Base-by-base conservation (phyloP, 192 early-diverging fungal genomes). In the Linnemannia hyalina region DNA sequence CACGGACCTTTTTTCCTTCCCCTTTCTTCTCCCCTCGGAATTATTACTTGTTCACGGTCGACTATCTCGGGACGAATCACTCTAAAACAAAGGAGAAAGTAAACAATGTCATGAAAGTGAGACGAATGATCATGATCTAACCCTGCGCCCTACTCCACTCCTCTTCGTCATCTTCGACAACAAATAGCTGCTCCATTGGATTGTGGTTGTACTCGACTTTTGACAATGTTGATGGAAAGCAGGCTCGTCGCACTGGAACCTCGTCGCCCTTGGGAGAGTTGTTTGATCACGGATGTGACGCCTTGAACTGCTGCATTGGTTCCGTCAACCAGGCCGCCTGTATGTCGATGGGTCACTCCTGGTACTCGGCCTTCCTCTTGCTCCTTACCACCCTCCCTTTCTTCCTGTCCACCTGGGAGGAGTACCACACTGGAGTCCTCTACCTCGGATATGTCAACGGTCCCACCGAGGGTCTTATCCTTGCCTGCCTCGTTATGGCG, bases 161-260 rank as follows among this genome's bases (percentile, higher is more conserved):
- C 10, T 77, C 40, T 46, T 85, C 40, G 46, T 54, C 68, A 44
- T 54, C 20, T 42, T 41, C 22, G 3, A 49, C 18, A 90, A 89
- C 73, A 92, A 90, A 90, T 80, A 95, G 94, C 85, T 96, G 94
- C 89, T 92, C 95, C 3, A 89, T 93, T 41, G 95, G 95, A 63
- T 88, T 97, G 80, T 97, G 96, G 96, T 88, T 97, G 70, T 97
- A 97, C 80, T 96, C 95, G 75, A 97, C 96, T 70, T 96, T 97
- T 90, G 96, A 97, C 81, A 97, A 97, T 73, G 95, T 97, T 20
- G 96, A 97, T 82, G 96, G 96, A 54, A 94, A 93, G 82, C 96
- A 97, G 89, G 96, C 96, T 38, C 90, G 96, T 72, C 89, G 96
- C 44, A 97, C 96, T 26, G 94, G 94, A 74, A 92, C 90, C 26